These are phyloP conservation scores for Chalciporus sp. DNA, from an alignment of 1,284 basidiomycete genomes.

Conservation along the genomic window DNA sequence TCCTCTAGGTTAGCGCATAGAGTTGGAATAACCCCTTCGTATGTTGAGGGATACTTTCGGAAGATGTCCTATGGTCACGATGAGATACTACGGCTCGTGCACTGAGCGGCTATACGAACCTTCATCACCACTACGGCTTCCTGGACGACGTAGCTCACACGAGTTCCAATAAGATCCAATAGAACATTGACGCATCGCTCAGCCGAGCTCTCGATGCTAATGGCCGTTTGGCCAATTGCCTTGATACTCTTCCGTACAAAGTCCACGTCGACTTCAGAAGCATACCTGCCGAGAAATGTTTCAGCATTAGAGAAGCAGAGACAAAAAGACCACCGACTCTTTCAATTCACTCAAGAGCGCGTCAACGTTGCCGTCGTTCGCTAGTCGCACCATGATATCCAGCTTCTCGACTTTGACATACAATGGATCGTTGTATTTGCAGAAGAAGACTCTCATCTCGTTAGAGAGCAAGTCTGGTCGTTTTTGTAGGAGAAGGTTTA, in stretches of 20 bases:
- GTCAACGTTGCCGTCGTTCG: conserved; percentile 90
- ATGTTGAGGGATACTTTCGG: conserved; percentile 95
- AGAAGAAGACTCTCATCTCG: conserved; percentile 99
- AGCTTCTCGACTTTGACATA: conserved; percentile 99
- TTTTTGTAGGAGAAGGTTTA: conserved; percentile 95
- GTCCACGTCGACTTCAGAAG: conserved; percentile 97
- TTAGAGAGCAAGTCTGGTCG: conserved; percentile 87
- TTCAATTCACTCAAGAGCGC: conserved; percentile 94
- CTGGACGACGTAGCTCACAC: conserved; percentile 97
- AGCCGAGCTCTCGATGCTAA: conserved; percentile 91
- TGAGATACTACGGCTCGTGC: neutral
- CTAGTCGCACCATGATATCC: conserved; percentile 97
- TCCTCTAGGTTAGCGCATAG: conserved; percentile 95
- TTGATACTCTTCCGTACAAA: conserved; percentile 95
- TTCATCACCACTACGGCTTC: conserved; percentile 99
- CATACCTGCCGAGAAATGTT: conserved; percentile 60
- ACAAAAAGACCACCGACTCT: conserved; percentile 60
- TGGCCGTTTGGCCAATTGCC: conserved; percentile 94
- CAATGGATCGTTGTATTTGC: conserved; percentile 99
- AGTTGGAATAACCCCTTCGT: conserved; percentile 95
- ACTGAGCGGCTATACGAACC: conserved; percentile 43
- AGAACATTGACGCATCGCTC: conserved; percentile 96
- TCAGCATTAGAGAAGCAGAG: neutral
- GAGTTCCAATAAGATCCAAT: conserved; percentile 88
- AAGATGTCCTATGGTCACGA: conserved; percentile 80